phyloP scores from a whole-genome alignment of 129 eudicot species.

The Arctium minus region DNA sequence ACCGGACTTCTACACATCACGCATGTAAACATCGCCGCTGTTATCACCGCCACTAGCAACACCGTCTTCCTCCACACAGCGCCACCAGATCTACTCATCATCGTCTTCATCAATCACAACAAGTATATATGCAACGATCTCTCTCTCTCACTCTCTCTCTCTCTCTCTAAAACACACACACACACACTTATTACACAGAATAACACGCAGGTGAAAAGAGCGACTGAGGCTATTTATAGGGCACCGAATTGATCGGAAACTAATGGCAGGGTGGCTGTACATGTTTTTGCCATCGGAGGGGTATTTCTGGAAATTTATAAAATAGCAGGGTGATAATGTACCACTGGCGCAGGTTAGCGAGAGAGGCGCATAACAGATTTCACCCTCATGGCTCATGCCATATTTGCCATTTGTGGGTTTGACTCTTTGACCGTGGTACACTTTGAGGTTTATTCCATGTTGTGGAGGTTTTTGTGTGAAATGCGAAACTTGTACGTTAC shows the following conservation, averaged over 20 bases:
- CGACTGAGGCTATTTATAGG: slow-evolving; percentile 8
- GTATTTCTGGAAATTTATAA: neutral
- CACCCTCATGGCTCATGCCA: slow-evolving; percentile 20
- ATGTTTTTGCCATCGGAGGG: slow-evolving; percentile 8
- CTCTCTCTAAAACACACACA: neutral
- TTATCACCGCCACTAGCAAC: slow-evolving; percentile 11
- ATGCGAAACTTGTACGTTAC: neutral
- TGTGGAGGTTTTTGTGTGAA: slow-evolving; percentile 11
- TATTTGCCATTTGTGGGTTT: neutral
- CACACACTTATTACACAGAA: neutral
- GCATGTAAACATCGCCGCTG: slow-evolving; percentile 26
- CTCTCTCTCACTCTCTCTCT: neutral
- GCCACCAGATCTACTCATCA: slow-evolving; percentile 14
- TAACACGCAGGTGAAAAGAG: neutral
- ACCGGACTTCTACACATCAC: slow-evolving; percentile 21
- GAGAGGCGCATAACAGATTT: slow-evolving; percentile 16
- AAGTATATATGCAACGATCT: neutral
- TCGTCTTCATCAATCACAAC: neutral
- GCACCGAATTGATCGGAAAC: neutral
- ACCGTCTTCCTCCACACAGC: slow-evolving; percentile 20
- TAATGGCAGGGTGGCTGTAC: neutral
- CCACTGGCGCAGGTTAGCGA: slow-evolving; percentile 25
- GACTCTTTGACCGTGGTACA: neutral
- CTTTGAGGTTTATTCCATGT: neutral
- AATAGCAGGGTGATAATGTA: neutral